Evolutionary conservation across 352 stramenopile genomes (phyloP).

Genomic region (Phytophthora europaea): DNA sequence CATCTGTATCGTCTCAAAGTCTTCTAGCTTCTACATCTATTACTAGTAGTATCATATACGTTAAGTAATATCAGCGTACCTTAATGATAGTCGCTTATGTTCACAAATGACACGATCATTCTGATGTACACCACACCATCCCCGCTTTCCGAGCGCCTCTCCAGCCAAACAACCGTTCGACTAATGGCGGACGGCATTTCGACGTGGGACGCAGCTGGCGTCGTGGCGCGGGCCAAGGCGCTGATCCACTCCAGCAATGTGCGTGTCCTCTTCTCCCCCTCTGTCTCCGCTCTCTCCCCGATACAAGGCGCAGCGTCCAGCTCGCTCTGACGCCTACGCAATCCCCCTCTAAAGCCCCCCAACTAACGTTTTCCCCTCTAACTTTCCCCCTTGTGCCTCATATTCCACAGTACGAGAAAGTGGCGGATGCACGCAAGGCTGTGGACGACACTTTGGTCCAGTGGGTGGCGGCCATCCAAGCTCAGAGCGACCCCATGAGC

Average conservation of each 20-base stretch:
- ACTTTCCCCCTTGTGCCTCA: slow-evolving; percentile 11
- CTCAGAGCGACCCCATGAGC: slow-evolving; percentile 19
- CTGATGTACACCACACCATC: not conserved
- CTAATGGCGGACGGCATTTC: slow-evolving; percentile 42
- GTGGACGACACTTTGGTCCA: slow-evolving; percentile 58
- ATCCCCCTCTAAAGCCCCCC: not conserved
- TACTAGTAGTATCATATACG: not conserved
- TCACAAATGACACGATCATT: not conserved
- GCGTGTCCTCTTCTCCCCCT: slow-evolving; percentile 35
- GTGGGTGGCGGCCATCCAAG: slow-evolving; percentile 46
- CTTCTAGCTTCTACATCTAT: not conserved
- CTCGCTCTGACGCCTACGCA: slow-evolving; percentile 16
- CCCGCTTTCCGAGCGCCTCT: slow-evolving; percentile 3
- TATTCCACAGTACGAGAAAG: slow-evolving; percentile 70
- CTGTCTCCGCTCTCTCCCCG: slow-evolving; percentile 1
- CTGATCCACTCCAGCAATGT: slow-evolving; percentile 84
- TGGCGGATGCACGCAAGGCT: slow-evolving; percentile 58
- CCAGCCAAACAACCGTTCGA: slow-evolving; percentile 29
- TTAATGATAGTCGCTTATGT: not conserved
- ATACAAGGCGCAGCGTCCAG: not conserved
- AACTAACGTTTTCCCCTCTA: not conserved
- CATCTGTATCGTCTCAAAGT: not conserved
- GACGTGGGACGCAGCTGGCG: slow-evolving; percentile 57
- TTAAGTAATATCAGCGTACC: not conserved
- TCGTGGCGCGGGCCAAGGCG: slow-evolving; percentile 73